These are phyloP conservation scores for Leccinum solheimii DNA, from an alignment of 1,284 basidiomycete genomes.

Conservation along the genomic window DNA sequence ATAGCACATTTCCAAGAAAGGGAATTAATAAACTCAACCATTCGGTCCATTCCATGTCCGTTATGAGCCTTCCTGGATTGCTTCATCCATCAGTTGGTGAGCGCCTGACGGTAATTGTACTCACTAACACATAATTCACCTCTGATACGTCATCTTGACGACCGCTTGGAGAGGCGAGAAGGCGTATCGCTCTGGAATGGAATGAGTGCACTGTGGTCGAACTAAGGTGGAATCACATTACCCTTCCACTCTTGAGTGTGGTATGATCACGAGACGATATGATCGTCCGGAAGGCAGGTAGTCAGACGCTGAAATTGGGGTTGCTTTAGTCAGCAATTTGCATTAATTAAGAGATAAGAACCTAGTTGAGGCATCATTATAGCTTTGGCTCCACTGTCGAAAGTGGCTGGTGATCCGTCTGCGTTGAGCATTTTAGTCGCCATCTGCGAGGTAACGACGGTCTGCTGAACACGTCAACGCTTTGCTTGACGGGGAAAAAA, in stretches of 20 bases:
- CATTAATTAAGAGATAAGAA: slow-evolving; percentile 27
- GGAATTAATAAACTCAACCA: not conserved
- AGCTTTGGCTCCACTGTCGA: slow-evolving; percentile 60
- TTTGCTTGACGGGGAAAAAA: not conserved
- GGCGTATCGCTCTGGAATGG: slow-evolving; percentile 30
- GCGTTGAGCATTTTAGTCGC: slow-evolving; percentile 62
- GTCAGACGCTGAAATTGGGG: slow-evolving; percentile 27
- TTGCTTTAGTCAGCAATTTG: slow-evolving; percentile 10
- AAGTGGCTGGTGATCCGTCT: slow-evolving; percentile 62
- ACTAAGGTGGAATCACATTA: slow-evolving; percentile 28
- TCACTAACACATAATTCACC: slow-evolving; percentile 29
- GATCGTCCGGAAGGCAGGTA: slow-evolving; percentile 40
- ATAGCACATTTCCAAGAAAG: slow-evolving; percentile 17
- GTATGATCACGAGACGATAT: slow-evolving; percentile 32
- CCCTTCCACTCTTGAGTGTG: slow-evolving; percentile 32
- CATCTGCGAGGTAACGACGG: slow-evolving; percentile 67
- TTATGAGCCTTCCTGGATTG: slow-evolving; percentile 23
- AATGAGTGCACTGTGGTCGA: slow-evolving; percentile 13
- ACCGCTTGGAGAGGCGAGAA: slow-evolving; percentile 32
- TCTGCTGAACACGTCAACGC: slow-evolving; percentile 38
- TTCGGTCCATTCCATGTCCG: slow-evolving; percentile 17
- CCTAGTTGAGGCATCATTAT: slow-evolving; percentile 67
- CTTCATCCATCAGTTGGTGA: slow-evolving; percentile 12
- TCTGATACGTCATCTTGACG: slow-evolving; percentile 15
- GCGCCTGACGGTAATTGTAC: slow-evolving; percentile 29